These are phyloP conservation scores for Taphrina betulina DNA, from an alignment of 1,139 yeast genomes.

Conservation along the genomic window DNA sequence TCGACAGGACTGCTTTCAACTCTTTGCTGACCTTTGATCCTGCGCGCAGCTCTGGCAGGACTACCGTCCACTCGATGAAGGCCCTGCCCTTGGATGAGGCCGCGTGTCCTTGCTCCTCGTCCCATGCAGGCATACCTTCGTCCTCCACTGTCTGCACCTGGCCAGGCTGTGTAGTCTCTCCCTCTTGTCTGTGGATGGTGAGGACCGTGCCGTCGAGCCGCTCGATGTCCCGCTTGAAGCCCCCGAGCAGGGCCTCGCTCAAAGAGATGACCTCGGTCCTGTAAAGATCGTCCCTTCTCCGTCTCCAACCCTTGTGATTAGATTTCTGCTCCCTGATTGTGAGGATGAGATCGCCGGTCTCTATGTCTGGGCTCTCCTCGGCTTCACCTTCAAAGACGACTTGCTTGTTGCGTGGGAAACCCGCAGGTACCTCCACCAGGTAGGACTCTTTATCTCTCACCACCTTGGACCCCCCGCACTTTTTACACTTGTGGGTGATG, in stretches of 20 bases:
- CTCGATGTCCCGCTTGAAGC: conserved; percentile 68
- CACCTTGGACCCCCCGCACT: conserved; percentile 71
- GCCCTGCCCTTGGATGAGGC: conserved; percentile 22
- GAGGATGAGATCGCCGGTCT: conserved; percentile 74
- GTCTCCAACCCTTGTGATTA: conserved; percentile 76
- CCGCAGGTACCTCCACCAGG: conserved; percentile 65
- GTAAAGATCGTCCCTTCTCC: conserved; percentile 70
- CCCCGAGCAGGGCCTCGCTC: conserved; percentile 72
- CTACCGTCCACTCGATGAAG: conserved; percentile 25
- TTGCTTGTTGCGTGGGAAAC: conserved; percentile 61
- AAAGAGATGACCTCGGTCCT: conserved; percentile 75
- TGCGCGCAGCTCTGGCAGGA: conserved; percentile 16
- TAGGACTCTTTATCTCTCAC: conserved; percentile 57
- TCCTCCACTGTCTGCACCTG: conserved; percentile 68
- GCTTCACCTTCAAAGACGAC: conserved; percentile 72
- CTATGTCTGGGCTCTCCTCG: conserved; percentile 76
- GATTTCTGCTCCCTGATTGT: conserved; percentile 57
- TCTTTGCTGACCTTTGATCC: background rate
- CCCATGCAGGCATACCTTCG: conserved; percentile 75
- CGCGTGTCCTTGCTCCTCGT: conserved; percentile 20
- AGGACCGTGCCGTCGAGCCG: conserved; percentile 64
- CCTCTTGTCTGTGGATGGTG: conserved; percentile 52
- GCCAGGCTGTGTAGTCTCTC: conserved; percentile 59
- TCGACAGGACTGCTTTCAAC: background rate
- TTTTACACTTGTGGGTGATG: conserved; percentile 62